These are phyloP conservation scores for Trametes pubescens DNA, from an alignment of 1,284 basidiomycete species.

Conservation along the genomic window DNA sequence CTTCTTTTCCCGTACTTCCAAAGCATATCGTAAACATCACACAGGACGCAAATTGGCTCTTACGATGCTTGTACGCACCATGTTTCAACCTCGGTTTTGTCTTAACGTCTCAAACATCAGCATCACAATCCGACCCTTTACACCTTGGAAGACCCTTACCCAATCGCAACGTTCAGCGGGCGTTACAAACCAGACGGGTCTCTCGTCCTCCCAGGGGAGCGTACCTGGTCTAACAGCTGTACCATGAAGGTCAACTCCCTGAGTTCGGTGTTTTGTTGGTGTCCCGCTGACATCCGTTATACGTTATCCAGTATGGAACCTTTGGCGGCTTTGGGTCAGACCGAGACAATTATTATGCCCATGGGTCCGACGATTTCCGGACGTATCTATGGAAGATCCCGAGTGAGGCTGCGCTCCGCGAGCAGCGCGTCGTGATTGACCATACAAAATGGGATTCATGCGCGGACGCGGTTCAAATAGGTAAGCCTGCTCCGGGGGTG, in stretches of 20 bases:
- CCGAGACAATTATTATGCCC: constrained; percentile 65
- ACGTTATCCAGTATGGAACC: constrained; percentile 65
- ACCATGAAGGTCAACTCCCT: constrained; percentile 65
- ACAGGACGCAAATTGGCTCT: constrained; percentile 68
- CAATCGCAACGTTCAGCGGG: constrained; percentile 72
- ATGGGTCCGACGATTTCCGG: constrained; percentile 84
- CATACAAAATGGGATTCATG: constrained; percentile 51
- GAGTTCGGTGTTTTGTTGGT: background rate
- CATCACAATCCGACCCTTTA: constrained; percentile 76
- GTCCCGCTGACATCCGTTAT: constrained; percentile 4
- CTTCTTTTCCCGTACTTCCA: background rate
- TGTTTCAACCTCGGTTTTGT: background rate
- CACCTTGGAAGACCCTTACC: constrained; percentile 65
- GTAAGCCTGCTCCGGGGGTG: constrained; percentile 42
- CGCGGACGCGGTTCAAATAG: constrained; percentile 44
- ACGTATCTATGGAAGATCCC: constrained; percentile 84
- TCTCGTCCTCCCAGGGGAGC: constrained; percentile 50
- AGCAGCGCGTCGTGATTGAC: constrained; percentile 52
- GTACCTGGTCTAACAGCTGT: constrained; percentile 73
- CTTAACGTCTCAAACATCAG: constrained; percentile 45
- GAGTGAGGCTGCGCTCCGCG: constrained; percentile 49
- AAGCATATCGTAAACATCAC: constrained; percentile 14
- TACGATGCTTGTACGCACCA: constrained; percentile 63
- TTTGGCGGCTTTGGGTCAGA: constrained; percentile 69
- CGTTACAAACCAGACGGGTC: constrained; percentile 60